Evolutionary conservation across 768 basidiomycete species (phyloP).

Genomic region (Tulasnella sp.): DNA sequence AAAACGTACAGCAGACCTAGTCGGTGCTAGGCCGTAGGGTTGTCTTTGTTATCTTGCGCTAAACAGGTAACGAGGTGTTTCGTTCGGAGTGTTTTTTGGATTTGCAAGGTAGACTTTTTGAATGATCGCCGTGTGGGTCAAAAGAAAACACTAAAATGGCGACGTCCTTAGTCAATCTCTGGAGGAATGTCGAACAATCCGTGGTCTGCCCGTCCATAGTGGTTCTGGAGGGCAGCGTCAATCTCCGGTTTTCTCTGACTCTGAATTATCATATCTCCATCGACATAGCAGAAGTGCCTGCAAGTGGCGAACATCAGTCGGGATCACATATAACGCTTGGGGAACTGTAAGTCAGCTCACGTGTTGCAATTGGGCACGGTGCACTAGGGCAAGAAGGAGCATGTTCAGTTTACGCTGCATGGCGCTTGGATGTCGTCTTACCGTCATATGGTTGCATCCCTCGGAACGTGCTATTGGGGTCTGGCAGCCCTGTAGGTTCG

Average conservation of each 20-base stretch:
- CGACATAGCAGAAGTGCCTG: conserved; percentile 23
- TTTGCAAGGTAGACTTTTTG: not conserved
- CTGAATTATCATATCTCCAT: conserved; percentile 14
- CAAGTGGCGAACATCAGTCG: not conserved
- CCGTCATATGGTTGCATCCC: conserved; percentile 27
- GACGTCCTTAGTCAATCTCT: not conserved
- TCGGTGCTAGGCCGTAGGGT: not conserved
- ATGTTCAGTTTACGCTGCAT: not conserved
- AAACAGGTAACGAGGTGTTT: not conserved
- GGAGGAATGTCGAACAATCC: not conserved
- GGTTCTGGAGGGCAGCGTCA: not conserved
- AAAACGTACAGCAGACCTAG: not conserved
- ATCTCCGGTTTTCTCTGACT: not conserved
- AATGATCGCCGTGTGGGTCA: not conserved
- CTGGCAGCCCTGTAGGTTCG: not conserved
- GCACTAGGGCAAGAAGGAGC: conserved; percentile 2
- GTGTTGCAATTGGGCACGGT: conserved; percentile 16
- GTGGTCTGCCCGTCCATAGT: not conserved
- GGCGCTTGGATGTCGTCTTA: not conserved
- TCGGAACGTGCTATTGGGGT: conserved; percentile 13
- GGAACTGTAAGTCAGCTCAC: not conserved
- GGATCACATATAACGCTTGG: not conserved
- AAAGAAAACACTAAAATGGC: not conserved
- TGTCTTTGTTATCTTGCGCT: not conserved
- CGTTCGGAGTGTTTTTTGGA: not conserved